Conservation (phyloP, 805 yeast species). For the Yamadazyma sp. region DNA sequence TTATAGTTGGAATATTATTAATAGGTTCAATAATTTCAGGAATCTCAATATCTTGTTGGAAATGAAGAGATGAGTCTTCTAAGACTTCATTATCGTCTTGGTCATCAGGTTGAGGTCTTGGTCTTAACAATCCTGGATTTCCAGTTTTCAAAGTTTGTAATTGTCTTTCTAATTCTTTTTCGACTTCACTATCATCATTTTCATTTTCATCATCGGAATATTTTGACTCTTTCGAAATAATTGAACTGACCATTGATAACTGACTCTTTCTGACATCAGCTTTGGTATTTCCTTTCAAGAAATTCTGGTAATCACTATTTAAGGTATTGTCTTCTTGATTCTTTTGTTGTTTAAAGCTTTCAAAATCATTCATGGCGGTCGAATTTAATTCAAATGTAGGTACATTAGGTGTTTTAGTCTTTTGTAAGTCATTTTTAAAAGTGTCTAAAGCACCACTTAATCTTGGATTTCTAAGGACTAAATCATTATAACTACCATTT, state of each 20-base stretch:
- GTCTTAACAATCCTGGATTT: slow-evolving; percentile 8
- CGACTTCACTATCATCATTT: slow-evolving; percentile 22
- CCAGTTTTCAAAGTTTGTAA: slow-evolving; percentile 30
- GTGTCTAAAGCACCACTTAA: slow-evolving; percentile 26
- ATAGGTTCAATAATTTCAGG: slow-evolving; percentile 2
- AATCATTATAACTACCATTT: slow-evolving; percentile 3
- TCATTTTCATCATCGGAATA: slow-evolving; percentile 20
- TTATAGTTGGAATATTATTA: neutral
- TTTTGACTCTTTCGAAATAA: slow-evolving; percentile 33
- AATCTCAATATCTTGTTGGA: neutral
- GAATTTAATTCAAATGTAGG: neutral
- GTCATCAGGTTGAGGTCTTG: neutral
- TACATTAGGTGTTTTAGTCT: slow-evolving; percentile 13
- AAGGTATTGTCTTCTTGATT: slow-evolving; percentile 13
- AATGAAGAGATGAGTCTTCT: neutral
- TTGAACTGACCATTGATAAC: slow-evolving; percentile 41
- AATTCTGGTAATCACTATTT: slow-evolving; percentile 26
- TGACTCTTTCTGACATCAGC: slow-evolving; percentile 26
- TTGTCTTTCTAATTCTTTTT: slow-evolving; percentile 37
- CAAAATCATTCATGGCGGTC: slow-evolving; percentile 7
- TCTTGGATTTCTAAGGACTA: slow-evolving; percentile 11
- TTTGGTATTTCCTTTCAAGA: slow-evolving; percentile 15
- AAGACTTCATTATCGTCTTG: slow-evolving; percentile 2
- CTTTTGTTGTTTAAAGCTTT: slow-evolving; percentile 9
- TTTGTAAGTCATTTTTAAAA: slow-evolving; percentile 25